Percentiles rank a stretch among this genome's conserved stretches.
These are phyloP conservation scores for Cenchrus americanus DNA, from an alignment of 176 grass and related monocot genomes.

Conservation along the genomic window DNA sequence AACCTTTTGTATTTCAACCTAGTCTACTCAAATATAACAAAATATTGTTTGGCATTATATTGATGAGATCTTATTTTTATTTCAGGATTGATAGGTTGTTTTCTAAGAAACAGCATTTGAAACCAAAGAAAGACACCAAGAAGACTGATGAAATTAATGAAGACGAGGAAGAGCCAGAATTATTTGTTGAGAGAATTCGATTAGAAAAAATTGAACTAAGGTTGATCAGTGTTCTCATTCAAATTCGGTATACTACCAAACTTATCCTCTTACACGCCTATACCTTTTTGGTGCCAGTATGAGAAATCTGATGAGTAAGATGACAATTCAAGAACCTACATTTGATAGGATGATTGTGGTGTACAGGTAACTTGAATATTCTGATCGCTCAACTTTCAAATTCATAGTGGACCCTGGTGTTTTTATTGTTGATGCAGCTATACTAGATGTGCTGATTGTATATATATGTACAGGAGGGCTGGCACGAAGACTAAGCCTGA, in stretches of 20 bases:
- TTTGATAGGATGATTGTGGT: slow-evolving; percentile 95
- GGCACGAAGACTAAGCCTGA: slow-evolving; percentile 57
- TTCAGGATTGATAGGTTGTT: slow-evolving; percentile 63
- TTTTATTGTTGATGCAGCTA: slow-evolving; percentile 26
- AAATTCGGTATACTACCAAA: slow-evolving; percentile 23
- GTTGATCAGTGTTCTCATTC: slow-evolving; percentile 30
- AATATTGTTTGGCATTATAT: background rate
- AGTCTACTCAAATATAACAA: slow-evolving; percentile 21
- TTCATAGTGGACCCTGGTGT: slow-evolving; percentile 22
- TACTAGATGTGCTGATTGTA: slow-evolving; percentile 39
- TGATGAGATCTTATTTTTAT: slow-evolving; percentile 32
- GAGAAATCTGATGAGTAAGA: slow-evolving; percentile 66
- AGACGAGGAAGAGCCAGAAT: slow-evolving; percentile 58
- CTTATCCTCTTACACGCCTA: slow-evolving; percentile 17
- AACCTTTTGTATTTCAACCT: slow-evolving; percentile 8
- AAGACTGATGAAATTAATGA: slow-evolving; percentile 64
- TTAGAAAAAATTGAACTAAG: slow-evolving; percentile 78
- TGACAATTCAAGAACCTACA: slow-evolving; percentile 96
- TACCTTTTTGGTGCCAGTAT: slow-evolving; percentile 47
- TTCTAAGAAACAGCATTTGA: slow-evolving; percentile 45
- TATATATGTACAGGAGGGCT: slow-evolving; percentile 63
- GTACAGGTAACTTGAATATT: slow-evolving; percentile 68
- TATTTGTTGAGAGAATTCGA: slow-evolving; percentile 70
- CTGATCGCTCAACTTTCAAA: slow-evolving; percentile 35
- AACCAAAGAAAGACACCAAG: slow-evolving; percentile 51